Evolutionary conservation across 2,329 filamentous ascomycete genomes (phyloP).

Genomic region (Colletotrichum sp.): DNA sequence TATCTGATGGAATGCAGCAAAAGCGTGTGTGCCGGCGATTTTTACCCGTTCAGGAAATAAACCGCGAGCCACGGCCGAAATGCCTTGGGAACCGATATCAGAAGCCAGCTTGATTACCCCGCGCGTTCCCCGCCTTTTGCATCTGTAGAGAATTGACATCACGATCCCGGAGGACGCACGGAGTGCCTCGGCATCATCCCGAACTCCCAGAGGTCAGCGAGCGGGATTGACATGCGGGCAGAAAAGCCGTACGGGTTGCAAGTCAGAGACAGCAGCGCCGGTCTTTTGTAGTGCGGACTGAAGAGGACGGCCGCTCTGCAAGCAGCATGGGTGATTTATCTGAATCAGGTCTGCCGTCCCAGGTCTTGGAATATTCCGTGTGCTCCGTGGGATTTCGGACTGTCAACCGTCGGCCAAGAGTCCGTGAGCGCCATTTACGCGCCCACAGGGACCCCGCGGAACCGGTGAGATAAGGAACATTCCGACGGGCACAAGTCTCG

Average conservation of each 20-base stretch:
- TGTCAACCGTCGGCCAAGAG: background rate
- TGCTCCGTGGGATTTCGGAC: background rate
- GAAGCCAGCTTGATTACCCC: background rate
- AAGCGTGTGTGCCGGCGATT: background rate
- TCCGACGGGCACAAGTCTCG: background rate
- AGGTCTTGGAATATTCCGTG: background rate
- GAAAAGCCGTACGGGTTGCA: background rate
- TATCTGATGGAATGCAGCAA: background rate
- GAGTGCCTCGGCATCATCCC: slow-evolving; percentile 12
- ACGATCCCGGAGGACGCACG: background rate
- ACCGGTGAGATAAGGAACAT: background rate
- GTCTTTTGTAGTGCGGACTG: background rate
- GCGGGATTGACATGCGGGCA: background rate
- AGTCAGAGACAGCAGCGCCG: background rate
- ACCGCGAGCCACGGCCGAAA: background rate
- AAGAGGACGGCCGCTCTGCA: background rate
- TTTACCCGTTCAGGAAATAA: background rate
- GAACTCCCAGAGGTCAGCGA: background rate
- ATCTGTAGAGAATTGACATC: background rate
- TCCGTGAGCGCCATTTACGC: background rate
- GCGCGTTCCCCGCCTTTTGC: slow-evolving; percentile 19
- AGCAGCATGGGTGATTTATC: background rate
- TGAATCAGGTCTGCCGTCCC: background rate
- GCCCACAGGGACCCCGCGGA: background rate
- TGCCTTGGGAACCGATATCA: background rate